Conservation (phyloP, 75 land plant genomes). For the Selaginella tamariscina region DNA sequence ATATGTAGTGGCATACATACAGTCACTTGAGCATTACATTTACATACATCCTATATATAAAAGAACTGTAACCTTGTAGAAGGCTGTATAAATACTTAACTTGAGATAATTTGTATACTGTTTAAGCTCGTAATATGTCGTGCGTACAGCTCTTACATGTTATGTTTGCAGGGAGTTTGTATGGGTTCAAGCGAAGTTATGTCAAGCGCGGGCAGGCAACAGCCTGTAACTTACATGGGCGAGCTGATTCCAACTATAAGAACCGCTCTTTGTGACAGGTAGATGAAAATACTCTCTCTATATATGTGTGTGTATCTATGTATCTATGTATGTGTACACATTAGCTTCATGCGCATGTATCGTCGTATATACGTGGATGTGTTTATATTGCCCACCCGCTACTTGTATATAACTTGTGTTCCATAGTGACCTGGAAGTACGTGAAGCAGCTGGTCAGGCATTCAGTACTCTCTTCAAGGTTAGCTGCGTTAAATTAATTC, state of each 20-base stretch:
- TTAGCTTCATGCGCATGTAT: slow-evolving; percentile 10
- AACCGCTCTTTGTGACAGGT: slow-evolving; percentile 97
- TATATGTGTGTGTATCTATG: too few relatives aligned
- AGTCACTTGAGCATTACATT: too few relatives aligned
- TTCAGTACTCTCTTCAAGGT: slow-evolving; percentile 98
- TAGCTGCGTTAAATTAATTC: neutral
- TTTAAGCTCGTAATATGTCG: too few relatives aligned
- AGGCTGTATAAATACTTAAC: too few relatives aligned
- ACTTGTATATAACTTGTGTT: neutral
- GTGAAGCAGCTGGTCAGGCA: slow-evolving; percentile 92
- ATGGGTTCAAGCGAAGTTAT: slow-evolving; percentile 97
- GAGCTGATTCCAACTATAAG: slow-evolving; percentile 90
- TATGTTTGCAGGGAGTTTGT: slow-evolving; percentile 89
- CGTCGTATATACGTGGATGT: too few relatives aligned
- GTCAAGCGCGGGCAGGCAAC: slow-evolving; percentile 89
- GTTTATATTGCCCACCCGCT: too few relatives aligned
- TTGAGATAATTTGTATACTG: too few relatives aligned
- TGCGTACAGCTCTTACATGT: too few relatives aligned
- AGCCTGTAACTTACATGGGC: slow-evolving; percentile 73
- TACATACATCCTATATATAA: too few relatives aligned
- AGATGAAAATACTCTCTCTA: too few relatives aligned
- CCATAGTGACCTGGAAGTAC: slow-evolving; percentile 64
- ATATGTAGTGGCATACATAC: too few relatives aligned
- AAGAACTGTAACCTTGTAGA: neutral
- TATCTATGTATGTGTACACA: too few relatives aligned